Conservation (phyloP, 768 basidiomycete species). For the Leccinum uliginosum region DNA sequence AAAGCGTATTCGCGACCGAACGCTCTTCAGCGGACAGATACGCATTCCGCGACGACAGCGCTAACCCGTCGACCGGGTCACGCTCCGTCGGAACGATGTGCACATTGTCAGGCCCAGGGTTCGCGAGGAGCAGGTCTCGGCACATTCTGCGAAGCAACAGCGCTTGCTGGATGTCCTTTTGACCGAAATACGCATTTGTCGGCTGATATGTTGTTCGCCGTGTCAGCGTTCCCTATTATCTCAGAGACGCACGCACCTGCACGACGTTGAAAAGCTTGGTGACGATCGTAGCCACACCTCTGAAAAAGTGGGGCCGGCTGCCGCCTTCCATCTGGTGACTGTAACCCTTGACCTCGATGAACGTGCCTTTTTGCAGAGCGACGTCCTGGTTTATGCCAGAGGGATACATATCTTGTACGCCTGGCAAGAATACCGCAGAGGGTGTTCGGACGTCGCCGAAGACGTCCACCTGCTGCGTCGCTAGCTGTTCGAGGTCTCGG, state of each 20-base stretch:
- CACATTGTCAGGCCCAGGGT: conserved; percentile 69
- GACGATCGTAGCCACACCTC: conserved; percentile 92
- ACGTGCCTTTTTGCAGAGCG: conserved; percentile 74
- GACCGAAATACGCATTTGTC: conserved; percentile 90
- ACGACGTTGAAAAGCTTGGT: conserved; percentile 93
- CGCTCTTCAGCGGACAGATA: conserved; percentile 71
- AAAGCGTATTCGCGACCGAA: conserved; percentile 57
- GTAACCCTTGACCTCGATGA: conserved; percentile 89
- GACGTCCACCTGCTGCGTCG: conserved; percentile 30
- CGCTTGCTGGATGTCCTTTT: conserved; percentile 98
- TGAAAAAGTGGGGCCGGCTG: conserved; percentile 86
- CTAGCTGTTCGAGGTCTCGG: conserved; percentile 63
- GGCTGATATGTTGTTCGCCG: conserved; percentile 42
- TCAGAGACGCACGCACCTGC: conserved; percentile 46
- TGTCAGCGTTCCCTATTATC: neutral
- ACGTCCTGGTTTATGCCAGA: conserved; percentile 81
- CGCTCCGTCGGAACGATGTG: conserved; percentile 87
- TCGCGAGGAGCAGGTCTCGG: conserved; percentile 73
- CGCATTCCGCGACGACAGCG: conserved; percentile 87
- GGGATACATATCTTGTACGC: conserved; percentile 86
- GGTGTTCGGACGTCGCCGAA: conserved; percentile 38
- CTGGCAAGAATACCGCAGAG: conserved; percentile 76
- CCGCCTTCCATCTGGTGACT: conserved; percentile 90
- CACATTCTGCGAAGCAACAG: conserved; percentile 75
- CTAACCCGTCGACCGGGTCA: conserved; percentile 59